A percentile compares a stretch with the other conserved stretches of the same genome.
phyloP scores from a whole-genome alignment of 345 rosid species.

The Hibiscus tridactylites region DNA sequence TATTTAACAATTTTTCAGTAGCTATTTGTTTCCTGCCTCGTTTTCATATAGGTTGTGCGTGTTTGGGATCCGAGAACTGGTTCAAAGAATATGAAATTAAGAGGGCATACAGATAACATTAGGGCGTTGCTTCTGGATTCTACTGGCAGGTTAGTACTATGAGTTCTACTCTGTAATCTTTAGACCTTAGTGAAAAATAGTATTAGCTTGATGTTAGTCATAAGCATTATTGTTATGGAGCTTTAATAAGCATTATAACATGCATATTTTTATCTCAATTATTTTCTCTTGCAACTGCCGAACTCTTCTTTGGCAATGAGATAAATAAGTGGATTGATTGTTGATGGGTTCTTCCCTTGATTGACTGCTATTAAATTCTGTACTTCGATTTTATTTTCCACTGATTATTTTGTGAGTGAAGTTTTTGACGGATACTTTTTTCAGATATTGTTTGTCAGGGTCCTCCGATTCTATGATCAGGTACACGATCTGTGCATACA shows the following conservation, averaged over 20 bases:
- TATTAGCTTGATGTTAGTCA: neutral
- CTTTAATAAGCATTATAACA: neutral
- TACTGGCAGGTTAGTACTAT: constrained; percentile 69
- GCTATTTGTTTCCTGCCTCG: constrained; percentile 6
- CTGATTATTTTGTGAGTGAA: neutral
- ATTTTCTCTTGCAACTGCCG: neutral
- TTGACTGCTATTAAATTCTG: neutral
- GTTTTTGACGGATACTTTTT: constrained; percentile 6
- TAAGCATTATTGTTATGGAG: neutral
- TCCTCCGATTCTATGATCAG: constrained; percentile 99
- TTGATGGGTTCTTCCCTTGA: neutral
- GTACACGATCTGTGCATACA: constrained; percentile 29
- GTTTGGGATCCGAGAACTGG: constrained; percentile 99
- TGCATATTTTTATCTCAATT: neutral
- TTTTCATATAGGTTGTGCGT: constrained; percentile 70
- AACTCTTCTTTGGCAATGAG: neutral
- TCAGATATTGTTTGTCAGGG: constrained; percentile 95
- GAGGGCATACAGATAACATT: constrained; percentile 95
- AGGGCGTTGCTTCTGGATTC: constrained; percentile 88
- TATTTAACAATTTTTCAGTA: neutral
- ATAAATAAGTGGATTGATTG: neutral
- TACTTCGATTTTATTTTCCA: neutral
- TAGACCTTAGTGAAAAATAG: neutral
- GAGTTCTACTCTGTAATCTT: neutral
- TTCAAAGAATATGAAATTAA: constrained; percentile 88